Conservation (phyloP, 2,329 filamentous ascomycete genomes). For the Harringtonia lauricola region DNA sequence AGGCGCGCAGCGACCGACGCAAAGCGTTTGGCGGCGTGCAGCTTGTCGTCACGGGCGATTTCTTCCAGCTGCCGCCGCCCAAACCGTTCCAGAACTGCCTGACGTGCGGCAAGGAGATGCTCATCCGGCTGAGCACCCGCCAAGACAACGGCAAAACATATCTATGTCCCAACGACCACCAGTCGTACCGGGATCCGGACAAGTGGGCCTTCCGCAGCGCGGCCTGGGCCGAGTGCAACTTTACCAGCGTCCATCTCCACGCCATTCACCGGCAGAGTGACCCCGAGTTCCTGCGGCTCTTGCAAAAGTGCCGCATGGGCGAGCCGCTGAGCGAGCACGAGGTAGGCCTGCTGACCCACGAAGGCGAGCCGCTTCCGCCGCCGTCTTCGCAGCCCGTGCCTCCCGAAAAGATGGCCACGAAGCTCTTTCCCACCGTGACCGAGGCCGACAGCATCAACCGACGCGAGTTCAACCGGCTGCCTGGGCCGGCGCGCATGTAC, state of each 20-base stretch:
- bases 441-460: constrained; percentile 26
- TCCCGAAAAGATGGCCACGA: constrained; percentile 27
- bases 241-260: constrained; percentile 39
- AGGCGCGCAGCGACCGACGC: constrained; percentile 14
- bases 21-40: constrained; percentile 36
- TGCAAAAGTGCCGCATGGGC: constrained; percentile 43
- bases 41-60: constrained; percentile 47
- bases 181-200: constrained; percentile 31
- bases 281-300: constrained; percentile 37
- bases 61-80: constrained; percentile 49
- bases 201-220: constrained; percentile 50
- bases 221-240: constrained; percentile 43
- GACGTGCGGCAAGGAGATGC: constrained; percentile 28
- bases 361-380: constrained; percentile 15
- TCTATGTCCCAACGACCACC: constrained; percentile 20
- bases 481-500: constrained; percentile 12
- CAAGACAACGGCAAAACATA: constrained; percentile 14
- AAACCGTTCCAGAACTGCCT: constrained; percentile 43
- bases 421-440: constrained; percentile 29
- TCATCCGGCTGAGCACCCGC: constrained; percentile 1
- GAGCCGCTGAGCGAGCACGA: constrained; percentile 24
- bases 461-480: constrained; percentile 20
- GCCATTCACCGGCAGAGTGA: constrained; percentile 49
- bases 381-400: not conserved
- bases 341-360: constrained; percentile 31